Evolutionary conservation across 345 rosid species (phyloP).

Genomic region (Hypericum androsaemum): DNA sequence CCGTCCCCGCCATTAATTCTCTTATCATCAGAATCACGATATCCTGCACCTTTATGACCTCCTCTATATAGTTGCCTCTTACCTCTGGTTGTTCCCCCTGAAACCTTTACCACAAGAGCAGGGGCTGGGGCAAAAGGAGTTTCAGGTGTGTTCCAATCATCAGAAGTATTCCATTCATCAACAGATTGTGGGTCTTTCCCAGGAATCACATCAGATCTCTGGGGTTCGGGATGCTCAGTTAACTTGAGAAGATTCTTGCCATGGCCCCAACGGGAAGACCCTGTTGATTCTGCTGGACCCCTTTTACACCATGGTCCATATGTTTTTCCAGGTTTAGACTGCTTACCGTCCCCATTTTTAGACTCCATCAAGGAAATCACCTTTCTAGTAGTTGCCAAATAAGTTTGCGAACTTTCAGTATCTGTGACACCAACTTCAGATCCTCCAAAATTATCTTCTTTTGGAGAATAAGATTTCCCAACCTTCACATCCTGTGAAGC

Average conservation of each 20-base stretch:
- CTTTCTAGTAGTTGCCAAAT: slow-evolving; percentile 29
- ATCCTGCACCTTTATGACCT: slow-evolving; percentile 41
- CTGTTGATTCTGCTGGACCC: slow-evolving; percentile 31
- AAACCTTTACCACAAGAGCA: slow-evolving; percentile 39
- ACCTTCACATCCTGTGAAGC: slow-evolving; percentile 20
- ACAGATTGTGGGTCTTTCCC: slow-evolving; percentile 35
- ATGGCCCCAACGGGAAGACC: slow-evolving; percentile 18
- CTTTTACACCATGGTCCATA: slow-evolving; percentile 47
- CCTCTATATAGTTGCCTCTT: slow-evolving; percentile 47
- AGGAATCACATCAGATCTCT: slow-evolving; percentile 26
- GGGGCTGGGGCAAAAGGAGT: slow-evolving; percentile 20
- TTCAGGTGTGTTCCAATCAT: slow-evolving; percentile 54
- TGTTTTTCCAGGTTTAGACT: slow-evolving; percentile 46
- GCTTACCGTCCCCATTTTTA: slow-evolving; percentile 48
- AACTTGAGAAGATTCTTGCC: slow-evolving; percentile 31
- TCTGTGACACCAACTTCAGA: slow-evolving; percentile 28
- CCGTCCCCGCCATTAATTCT: slow-evolving; percentile 31
- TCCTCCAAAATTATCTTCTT: neutral
- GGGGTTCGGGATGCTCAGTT: slow-evolving; percentile 33
- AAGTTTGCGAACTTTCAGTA: slow-evolving; percentile 26
- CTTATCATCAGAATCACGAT: slow-evolving; percentile 41
- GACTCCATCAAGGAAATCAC: slow-evolving; percentile 28
- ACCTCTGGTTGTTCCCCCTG: slow-evolving; percentile 36
- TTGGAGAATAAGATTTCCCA: neutral
- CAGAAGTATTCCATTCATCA: slow-evolving; percentile 40